Evolutionary conservation across 2,329 filamentous ascomycete species (phyloP).

Genomic region (Colletotrichum australisinense): DNA sequence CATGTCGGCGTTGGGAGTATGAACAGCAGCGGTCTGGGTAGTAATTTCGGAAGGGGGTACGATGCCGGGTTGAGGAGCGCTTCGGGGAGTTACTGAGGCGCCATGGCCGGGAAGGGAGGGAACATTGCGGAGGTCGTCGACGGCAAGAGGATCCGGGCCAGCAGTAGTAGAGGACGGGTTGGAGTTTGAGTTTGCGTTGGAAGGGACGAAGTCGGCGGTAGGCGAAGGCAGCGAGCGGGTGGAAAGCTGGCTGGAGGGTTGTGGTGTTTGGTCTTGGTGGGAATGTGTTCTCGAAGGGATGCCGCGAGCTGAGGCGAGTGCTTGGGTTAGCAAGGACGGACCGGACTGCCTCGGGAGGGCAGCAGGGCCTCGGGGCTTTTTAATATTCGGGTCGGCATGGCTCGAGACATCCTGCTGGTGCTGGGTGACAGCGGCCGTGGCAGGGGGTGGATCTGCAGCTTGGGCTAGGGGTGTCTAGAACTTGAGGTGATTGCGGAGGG

Average conservation of each 20-base stretch:
- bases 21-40: background rate
- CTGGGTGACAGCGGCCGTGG: constrained; percentile 36
- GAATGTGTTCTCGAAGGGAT: constrained; percentile 45
- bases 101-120: constrained; percentile 47
- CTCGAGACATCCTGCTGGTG: constrained; percentile 38
- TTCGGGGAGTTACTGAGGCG: constrained; percentile 50
- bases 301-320: constrained; percentile 68
- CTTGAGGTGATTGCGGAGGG: constrained; percentile 37
- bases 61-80: constrained; percentile 41
- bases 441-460: constrained; percentile 36
- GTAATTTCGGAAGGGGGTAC: constrained; percentile 44
- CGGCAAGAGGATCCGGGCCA: constrained; percentile 37
- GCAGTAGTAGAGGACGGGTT: constrained; percentile 34
- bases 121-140: constrained; percentile 45
- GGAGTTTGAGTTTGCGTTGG: background rate
- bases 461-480: constrained; percentile 34
- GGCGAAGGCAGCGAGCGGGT: constrained; percentile 26
- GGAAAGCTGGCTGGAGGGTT: constrained; percentile 9
- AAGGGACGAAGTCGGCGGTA: constrained; percentile 5
- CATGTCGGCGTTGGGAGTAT: constrained; percentile 40
- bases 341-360: constrained; percentile 56
- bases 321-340: constrained; percentile 67
- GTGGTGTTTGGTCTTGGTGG: constrained; percentile 22
- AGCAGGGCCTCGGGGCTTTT: constrained; percentile 58
- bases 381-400: constrained; percentile 54